Base-by-base conservation (phyloP, 225 moss, liverwort and hornwort genomes). In the Climacium dendroides region DNA sequence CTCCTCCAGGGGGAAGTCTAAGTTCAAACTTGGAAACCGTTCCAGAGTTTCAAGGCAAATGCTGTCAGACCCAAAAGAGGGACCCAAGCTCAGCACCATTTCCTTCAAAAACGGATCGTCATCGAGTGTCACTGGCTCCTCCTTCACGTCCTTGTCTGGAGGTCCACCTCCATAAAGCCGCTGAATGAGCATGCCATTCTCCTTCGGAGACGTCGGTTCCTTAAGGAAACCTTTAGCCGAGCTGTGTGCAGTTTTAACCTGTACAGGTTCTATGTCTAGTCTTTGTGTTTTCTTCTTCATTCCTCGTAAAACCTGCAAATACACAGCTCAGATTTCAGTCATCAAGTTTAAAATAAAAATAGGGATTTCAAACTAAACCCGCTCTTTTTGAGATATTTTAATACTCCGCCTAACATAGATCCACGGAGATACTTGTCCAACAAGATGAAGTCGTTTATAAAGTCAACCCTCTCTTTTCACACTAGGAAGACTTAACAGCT, bases 41-140 rank as follows among this genome's bases (percentile, higher is more conserved):
- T 94, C 94, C 80, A 94, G 81, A 8, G 91, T 85, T 71, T 92
- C 87, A 71, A 94, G 80, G 72, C 85, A 90, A 86, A 76, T 86
- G 22, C 87, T 87, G 34, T 91, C 94, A 17, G 92, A 80, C 45
- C 41, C 92, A 34, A 94, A 92, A 60, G 94, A 65, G 12, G 88
- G 65, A 52, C 91, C 91, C 88, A 94, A 89, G 79, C 80, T 92
- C 84, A 89, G 74, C 80, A 91, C 78, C 83, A 94, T 91, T 39
- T 94, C 94, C 88, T 94, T 94, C 67, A 94, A 61, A 88, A 94
- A 94, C 4, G 90, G 88, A 85, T 94, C 91, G 29, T 91, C 88
- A n/a, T 93, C 88, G 37, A 89, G 53, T 61, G 76, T 79, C 30
- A 5, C 50, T 39, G 91, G 85, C 87, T 91, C 92, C 71, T 88